Evolutionary conservation across 2,329 filamentous ascomycete species (phyloP), one percentile per base, ranked within the genome.

Genomic region (Aspergillus transmontanensis): DNA sequence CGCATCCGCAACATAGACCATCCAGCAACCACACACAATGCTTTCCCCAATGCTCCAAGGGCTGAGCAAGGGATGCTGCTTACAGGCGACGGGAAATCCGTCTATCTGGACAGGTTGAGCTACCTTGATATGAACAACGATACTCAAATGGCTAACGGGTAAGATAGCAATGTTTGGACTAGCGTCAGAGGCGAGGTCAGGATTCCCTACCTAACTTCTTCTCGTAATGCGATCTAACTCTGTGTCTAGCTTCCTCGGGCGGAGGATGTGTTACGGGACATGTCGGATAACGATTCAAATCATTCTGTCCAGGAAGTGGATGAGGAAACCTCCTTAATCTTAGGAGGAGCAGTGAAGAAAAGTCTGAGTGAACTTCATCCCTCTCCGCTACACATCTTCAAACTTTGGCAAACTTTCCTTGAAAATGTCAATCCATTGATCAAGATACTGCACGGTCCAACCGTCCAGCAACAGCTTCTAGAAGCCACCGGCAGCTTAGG

Each of bases 381-480:
- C 6, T 61, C 64, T 14, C 64, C 68, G 3, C 57, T 68, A 4
- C 69, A 72, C 34, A 73, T 78, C 10, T 75, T 78, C 61, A 68
- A 64, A 48, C 67, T 78, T n/a, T 92, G 89, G 89, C 88, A 90
- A 74, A 82, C 86, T 21, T 92, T 89, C 71, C 83, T 91, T 53
- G 85, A 87, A 66, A 90, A 90, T 69, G 85, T 91, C 68, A 88
- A 91, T 68, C 87, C 89, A 0, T 74, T 92, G 4, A 80, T 90
- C 57, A 91, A 90, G 70, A 81, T 91, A 59, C 88, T 86, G 0
- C 89, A 91, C 71, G 84, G 86, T 0, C 87, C 88, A 1, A 90
- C 85, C 2, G 77, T 90, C 1, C 89, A 91, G 72, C 80, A 79
- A 30, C 84, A 84, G 61, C 83, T 92, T 46, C 84, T 91, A 59